Percentiles rank a stretch among this genome's conserved stretches.
These are phyloP conservation scores for Paecilomyces niveus DNA, from an alignment of 2,329 filamentous ascomycete species.

Conservation along the genomic window DNA sequence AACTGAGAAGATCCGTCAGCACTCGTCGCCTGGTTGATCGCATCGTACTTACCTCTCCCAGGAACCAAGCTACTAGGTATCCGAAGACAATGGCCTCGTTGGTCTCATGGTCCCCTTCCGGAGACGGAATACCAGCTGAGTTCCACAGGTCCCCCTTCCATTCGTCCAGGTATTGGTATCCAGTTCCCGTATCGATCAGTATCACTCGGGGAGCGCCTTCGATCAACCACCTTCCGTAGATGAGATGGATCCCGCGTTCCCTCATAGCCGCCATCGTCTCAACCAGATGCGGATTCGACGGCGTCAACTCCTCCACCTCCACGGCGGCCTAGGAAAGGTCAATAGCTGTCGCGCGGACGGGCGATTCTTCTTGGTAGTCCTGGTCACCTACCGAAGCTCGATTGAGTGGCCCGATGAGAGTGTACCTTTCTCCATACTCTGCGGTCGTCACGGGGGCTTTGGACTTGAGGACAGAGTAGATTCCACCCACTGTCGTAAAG, in stretches of 20 bases:
- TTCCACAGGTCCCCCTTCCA: constrained; percentile 98
- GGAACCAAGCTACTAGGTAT: constrained; percentile 94
- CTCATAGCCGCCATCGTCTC: constrained; percentile 88
- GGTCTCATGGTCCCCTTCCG: constrained; percentile 84
- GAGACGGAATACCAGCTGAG: constrained; percentile 85
- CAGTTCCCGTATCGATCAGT: constrained; percentile 90
- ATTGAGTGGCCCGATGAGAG: constrained; percentile 89
- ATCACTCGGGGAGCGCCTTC: constrained; percentile 91
- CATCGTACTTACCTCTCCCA: constrained; percentile 71
- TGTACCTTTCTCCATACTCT: constrained; percentile 97
- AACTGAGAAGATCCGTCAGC: constrained; percentile 52
- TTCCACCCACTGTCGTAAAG: constrained; percentile 69
- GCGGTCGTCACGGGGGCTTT: constrained; percentile 96
- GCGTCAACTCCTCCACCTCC: constrained; percentile 89
- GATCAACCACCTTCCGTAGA: constrained; percentile 96
- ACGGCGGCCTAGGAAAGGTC: constrained; percentile 66
- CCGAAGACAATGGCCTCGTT: constrained; percentile 98
- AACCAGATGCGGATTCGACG: constrained; percentile 69
- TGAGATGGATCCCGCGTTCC: constrained; percentile 77
- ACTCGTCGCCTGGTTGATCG: neutral
- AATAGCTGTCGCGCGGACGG: neutral
- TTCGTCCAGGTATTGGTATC: constrained; percentile 84
- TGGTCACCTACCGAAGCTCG: constrained; percentile 64
- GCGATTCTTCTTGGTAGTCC: constrained; percentile 7
- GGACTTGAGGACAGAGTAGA: constrained; percentile 98